phyloP scores from a whole-genome alignment of 768 basidiomycete species.

The Agrocybe praecox region DNA sequence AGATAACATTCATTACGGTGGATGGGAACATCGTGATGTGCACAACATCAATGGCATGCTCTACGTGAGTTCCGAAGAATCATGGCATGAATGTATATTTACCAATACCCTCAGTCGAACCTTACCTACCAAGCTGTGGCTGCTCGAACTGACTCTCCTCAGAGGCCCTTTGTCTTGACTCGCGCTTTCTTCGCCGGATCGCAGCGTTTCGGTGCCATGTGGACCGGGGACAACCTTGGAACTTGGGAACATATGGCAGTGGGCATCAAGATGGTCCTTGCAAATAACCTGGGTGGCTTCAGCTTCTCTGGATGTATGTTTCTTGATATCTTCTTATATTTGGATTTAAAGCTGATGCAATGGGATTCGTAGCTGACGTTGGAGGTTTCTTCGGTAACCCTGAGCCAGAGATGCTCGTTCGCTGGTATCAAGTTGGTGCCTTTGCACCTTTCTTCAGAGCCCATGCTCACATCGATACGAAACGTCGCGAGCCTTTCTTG shows the following conservation, averaged over 20 bases:
- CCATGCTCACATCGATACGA: slow-evolving; percentile 97
- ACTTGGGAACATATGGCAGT: slow-evolving; percentile 98
- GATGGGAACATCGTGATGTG: slow-evolving; percentile 97
- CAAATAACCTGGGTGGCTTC: slow-evolving; percentile 89
- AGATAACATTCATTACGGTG: slow-evolving; percentile 80
- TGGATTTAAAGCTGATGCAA: slow-evolving; percentile 4
- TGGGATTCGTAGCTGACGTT: slow-evolving; percentile 74
- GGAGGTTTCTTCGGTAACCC: slow-evolving; percentile 99
- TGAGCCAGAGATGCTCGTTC: slow-evolving; percentile 88
- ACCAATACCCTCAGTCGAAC: slow-evolving; percentile 60
- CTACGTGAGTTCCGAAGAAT: slow-evolving; percentile 49
- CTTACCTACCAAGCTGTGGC: slow-evolving; percentile 80
- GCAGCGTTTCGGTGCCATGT: slow-evolving; percentile 95
- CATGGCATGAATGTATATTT: not conserved
- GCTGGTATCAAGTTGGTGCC: slow-evolving; percentile 96
- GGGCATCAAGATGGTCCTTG: slow-evolving; percentile 90
- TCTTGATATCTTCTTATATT: slow-evolving; percentile 7
- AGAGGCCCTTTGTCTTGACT: slow-evolving; percentile 93
- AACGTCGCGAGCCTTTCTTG: slow-evolving; percentile 94
- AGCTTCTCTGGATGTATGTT: slow-evolving; percentile 85
- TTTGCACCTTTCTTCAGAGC: slow-evolving; percentile 99
- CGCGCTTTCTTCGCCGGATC: slow-evolving; percentile 95
- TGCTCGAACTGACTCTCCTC: slow-evolving; percentile 70
- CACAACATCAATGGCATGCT: slow-evolving; percentile 99
- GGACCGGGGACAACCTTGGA: slow-evolving; percentile 98